Percentiles rank a stretch among this genome's conserved stretches.
These are phyloP conservation scores for Phaeodactylum tricornutum DNA, from an alignment of 108 stramenopile species.

Conservation along the genomic window DNA sequence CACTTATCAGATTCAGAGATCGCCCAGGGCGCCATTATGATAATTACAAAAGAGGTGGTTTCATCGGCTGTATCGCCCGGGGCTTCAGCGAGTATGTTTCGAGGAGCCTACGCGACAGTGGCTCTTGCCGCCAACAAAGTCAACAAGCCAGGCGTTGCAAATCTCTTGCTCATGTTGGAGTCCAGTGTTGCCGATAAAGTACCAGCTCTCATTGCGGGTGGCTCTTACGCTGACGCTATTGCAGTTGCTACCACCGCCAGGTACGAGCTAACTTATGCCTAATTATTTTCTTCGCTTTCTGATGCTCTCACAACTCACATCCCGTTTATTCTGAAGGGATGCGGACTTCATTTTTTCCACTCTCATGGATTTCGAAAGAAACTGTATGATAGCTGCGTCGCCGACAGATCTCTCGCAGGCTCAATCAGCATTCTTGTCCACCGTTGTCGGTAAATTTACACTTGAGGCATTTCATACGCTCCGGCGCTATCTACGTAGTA, in stretches of 20 bases:
- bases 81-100: constrained; percentile 32
- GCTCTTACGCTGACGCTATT: constrained; percentile 63
- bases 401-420: constrained; percentile 20
- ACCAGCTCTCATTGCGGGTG: constrained; percentile 60
- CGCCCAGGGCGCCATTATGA: constrained; percentile 64
- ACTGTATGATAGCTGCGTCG: constrained; percentile 16
- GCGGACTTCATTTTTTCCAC: constrained; percentile 58
- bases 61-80: constrained; percentile 26
- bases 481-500: constrained; percentile 27
- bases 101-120: constrained; percentile 71
- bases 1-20: constrained; percentile 43
- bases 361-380: constrained; percentile 51
- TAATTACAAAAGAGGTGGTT: constrained; percentile 45
- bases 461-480: constrained; percentile 63
- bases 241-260: constrained; percentile 58
- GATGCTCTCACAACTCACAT: not conserved
- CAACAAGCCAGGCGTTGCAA: constrained; percentile 68
- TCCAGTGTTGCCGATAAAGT: constrained; percentile 73
- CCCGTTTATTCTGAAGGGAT: constrained; percentile 27
- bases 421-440: constrained; percentile 29
- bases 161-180: constrained; percentile 63
- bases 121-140: constrained; percentile 68
- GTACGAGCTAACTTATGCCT: constrained; percentile 12
- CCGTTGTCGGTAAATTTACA: constrained; percentile 62
- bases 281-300: too few species aligned